Conservation (phyloP, 805 yeast species). For the Zygoascus biomembranicola region DNA sequence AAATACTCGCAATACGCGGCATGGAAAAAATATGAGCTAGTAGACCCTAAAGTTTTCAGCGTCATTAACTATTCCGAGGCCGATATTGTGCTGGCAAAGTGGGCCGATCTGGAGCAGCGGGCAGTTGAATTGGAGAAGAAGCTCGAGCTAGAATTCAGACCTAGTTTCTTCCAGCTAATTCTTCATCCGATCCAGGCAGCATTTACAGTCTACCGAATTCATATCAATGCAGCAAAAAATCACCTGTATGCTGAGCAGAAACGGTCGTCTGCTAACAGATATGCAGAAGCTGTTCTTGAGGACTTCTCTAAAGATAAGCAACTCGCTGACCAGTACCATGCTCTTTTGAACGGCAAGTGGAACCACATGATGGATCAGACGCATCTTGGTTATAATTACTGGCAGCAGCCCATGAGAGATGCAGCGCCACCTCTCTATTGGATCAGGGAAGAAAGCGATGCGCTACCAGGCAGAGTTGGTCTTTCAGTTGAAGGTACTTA, state of each 20-base stretch:
- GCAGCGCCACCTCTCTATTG: conserved; percentile 8
- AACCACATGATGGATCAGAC: conserved; percentile 15
- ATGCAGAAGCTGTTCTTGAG: conserved; percentile 2
- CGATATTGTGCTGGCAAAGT: conserved; percentile 6
- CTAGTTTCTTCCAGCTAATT: conserved; percentile 9
- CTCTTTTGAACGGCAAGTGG: conserved; percentile 12
- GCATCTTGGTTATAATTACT: conserved; percentile 12
- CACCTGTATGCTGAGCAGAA: conserved; percentile 11
- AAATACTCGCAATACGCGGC: conserved; percentile 8
- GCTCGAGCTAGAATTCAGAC: conserved; percentile 2
- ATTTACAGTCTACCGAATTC: conserved; percentile 7
- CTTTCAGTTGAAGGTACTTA: conserved; percentile 10
- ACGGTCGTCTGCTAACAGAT: conserved; percentile 8
- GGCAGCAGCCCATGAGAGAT: conserved; percentile 13
- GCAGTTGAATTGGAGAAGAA: conserved; percentile 5
- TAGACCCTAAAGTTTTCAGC: conserved; percentile 7
- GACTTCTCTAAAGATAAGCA: conserved; percentile 2
- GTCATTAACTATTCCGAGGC: conserved; percentile 13
- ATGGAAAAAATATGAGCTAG: conserved; percentile 13
- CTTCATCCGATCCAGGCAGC: conserved; percentile 14
- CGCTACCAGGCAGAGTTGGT: conserved; percentile 5
- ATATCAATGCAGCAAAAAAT: conserved; percentile 11
- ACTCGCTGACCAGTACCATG: conserved; percentile 8
- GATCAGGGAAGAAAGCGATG: conserved; percentile 3
- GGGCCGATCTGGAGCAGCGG: conserved; percentile 6